phyloP scores from a whole-genome alignment of 2,329 filamentous ascomycete species.

The Nemania sp. region DNA sequence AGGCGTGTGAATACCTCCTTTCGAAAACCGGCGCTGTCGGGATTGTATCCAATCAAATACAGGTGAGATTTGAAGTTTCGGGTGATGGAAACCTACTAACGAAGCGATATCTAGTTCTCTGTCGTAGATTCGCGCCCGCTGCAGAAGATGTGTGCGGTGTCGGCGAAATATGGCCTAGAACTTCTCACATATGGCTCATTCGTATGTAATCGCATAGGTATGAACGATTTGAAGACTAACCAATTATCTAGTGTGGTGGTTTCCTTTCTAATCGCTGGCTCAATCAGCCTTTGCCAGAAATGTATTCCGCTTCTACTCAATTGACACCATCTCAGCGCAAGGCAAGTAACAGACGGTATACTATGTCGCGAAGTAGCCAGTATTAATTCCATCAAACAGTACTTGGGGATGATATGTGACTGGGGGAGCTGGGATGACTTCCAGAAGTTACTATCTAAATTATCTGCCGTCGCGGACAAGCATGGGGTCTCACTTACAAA shows the following conservation, averaged over 20 bases:
- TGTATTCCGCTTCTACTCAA: conserved; percentile 47
- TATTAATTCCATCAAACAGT: conserved; percentile 35
- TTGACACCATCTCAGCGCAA: conserved; percentile 53
- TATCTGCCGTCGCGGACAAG: conserved; percentile 44
- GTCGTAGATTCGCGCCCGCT: conserved; percentile 51
- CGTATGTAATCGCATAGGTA: conserved; percentile 38
- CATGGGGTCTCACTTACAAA: conserved; percentile 49
- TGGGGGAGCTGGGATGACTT: conserved; percentile 51
- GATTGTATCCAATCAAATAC: conserved; percentile 53
- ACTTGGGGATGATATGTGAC: conserved; percentile 50
- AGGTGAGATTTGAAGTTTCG: conserved; percentile 44
- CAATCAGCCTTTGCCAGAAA: conserved; percentile 47
- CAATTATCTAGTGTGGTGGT: conserved; percentile 49
- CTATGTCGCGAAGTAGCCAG: not conserved
- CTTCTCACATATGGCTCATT: conserved; percentile 53
- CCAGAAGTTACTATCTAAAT: conserved; percentile 46
- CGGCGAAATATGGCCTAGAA: conserved; percentile 49
- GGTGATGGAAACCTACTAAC: conserved; percentile 6
- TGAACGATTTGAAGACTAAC: not conserved
- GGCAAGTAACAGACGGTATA: too few relatives aligned
- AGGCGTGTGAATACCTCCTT: conserved; percentile 52
- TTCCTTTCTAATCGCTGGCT: conserved; percentile 54
- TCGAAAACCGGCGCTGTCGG: conserved; percentile 46
- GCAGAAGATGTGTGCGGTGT: conserved; percentile 47
- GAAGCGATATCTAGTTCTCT: conserved; percentile 47